These are phyloP conservation scores for Chaetomiaceae sp. DNA, from an alignment of 2,329 filamentous ascomycete species.

Conservation along the genomic window DNA sequence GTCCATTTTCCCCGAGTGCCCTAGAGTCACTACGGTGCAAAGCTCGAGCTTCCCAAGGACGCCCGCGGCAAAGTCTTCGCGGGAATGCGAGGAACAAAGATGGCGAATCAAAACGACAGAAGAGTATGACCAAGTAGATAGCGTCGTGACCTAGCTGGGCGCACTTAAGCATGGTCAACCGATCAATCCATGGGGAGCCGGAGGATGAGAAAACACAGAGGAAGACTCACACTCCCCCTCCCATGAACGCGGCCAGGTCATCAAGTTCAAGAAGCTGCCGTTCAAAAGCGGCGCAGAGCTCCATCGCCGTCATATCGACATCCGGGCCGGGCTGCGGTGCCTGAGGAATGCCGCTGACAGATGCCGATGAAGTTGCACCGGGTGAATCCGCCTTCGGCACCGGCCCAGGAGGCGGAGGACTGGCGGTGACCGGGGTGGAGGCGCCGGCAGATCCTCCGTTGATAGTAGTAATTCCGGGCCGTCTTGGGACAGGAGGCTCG, in stretches of 20 bases:
- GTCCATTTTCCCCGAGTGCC: background rate
- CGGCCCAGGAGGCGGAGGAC: constrained; percentile 31
- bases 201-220: constrained; percentile 8
- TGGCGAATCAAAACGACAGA: background rate
- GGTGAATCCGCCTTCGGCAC: constrained; percentile 34
- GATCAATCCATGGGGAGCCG: constrained; percentile 1
- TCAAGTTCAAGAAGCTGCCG: constrained; percentile 57
- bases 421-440: constrained; percentile 45
- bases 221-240: constrained; percentile 49
- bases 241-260: constrained; percentile 60
- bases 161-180: constrained; percentile 17
- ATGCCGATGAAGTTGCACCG: constrained; percentile 28
- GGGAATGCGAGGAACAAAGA: background rate
- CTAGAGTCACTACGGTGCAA: background rate
- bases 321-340: constrained; percentile 24
- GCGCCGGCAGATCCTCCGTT: constrained; percentile 52
- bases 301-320: constrained; percentile 54
- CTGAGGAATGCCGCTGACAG: constrained; percentile 25
- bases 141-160: constrained; percentile 12
- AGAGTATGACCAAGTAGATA: background rate
- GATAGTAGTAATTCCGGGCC: constrained; percentile 54
- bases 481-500: constrained; percentile 49
- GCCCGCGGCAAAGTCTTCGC: background rate
- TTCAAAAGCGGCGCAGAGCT: constrained; percentile 57
- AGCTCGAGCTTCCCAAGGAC: background rate